Conservation (phyloP, 2,329 filamentous ascomycete genomes). For the Coniochaeta prunicola region DNA sequence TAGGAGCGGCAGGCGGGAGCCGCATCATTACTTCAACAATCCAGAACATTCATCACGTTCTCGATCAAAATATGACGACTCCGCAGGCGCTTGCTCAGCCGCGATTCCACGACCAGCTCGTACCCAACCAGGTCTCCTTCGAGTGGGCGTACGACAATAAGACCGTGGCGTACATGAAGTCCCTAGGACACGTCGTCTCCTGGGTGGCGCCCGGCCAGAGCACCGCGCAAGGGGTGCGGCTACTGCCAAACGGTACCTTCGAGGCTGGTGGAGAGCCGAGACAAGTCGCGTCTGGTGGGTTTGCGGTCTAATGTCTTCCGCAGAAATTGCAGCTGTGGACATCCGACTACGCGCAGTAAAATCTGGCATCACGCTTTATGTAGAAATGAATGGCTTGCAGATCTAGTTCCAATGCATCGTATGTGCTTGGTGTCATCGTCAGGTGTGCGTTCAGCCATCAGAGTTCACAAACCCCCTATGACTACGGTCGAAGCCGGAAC, state of each 20-base stretch:
- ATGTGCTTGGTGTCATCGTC: no score
- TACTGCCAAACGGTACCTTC: constrained; percentile 58
- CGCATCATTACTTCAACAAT: constrained; percentile 77
- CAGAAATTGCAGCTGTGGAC: neutral
- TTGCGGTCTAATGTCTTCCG: neutral
- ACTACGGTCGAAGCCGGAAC: no score
- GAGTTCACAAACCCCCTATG: no score
- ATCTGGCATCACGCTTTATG: neutral
- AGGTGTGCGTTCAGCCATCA: no score
- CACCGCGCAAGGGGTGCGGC: constrained; percentile 62
- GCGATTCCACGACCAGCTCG: constrained; percentile 73
- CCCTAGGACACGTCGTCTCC: constrained; percentile 63
- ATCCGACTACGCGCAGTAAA: neutral
- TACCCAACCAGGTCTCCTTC: constrained; percentile 61
- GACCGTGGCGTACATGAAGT: constrained; percentile 55
- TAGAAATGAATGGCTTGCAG: no score
- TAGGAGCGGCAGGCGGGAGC: constrained; percentile 74
- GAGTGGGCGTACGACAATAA: constrained; percentile 62
- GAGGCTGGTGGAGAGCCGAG: constrained; percentile 73
- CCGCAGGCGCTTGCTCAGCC: constrained; percentile 57
- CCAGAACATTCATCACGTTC: constrained; percentile 64
- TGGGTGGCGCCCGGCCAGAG: constrained; percentile 59
- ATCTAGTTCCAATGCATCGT: no score
- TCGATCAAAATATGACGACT: constrained; percentile 56
- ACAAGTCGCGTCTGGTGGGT: constrained; percentile 32